phyloP scores from a whole-genome alignment of 2,329 filamentous ascomycete species.

The Botrytis deweyae region DNA sequence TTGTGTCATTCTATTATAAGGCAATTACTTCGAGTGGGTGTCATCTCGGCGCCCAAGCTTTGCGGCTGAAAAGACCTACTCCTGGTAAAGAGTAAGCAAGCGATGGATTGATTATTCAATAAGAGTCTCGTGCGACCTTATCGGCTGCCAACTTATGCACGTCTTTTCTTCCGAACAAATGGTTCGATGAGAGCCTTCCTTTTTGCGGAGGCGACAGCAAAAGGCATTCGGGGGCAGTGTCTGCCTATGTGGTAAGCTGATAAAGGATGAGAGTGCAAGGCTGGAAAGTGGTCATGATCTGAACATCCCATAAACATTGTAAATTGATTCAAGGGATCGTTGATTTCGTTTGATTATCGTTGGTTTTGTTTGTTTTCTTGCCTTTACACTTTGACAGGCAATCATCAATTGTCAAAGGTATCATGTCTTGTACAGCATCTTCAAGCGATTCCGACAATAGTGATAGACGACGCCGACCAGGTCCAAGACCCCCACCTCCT shows the following conservation, averaged over 20 bases:
- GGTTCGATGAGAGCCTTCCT: constrained; percentile 5
- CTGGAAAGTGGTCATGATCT: not conserved
- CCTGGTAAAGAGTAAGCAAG: not conserved
- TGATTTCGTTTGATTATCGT: not conserved
- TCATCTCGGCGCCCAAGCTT: not conserved
- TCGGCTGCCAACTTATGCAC: constrained; percentile 11
- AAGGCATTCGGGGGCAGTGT: not conserved
- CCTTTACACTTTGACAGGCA: not conserved
- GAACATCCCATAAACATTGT: not conserved
- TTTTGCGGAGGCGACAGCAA: constrained; percentile 5
- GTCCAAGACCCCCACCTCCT: constrained; percentile 7
- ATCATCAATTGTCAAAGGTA: not conserved
- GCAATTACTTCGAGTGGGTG: not conserved
- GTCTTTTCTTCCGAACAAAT: constrained; percentile 19
- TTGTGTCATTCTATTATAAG: not conserved
- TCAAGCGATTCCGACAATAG: constrained; percentile 32
- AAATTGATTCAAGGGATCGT: not conserved
- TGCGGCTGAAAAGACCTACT: constrained; percentile 7
- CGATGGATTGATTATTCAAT: not conserved
- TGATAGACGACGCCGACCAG: constrained; percentile 4
- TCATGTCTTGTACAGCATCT: constrained; percentile 27
- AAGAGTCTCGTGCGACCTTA: constrained; percentile 6
- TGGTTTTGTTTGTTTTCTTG: not conserved
- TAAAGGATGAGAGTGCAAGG: not conserved
- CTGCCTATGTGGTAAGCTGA: constrained; percentile 14